Base-by-base conservation (phyloP, 129 eudicot genomes). In the Tagetes erecta region DNA sequence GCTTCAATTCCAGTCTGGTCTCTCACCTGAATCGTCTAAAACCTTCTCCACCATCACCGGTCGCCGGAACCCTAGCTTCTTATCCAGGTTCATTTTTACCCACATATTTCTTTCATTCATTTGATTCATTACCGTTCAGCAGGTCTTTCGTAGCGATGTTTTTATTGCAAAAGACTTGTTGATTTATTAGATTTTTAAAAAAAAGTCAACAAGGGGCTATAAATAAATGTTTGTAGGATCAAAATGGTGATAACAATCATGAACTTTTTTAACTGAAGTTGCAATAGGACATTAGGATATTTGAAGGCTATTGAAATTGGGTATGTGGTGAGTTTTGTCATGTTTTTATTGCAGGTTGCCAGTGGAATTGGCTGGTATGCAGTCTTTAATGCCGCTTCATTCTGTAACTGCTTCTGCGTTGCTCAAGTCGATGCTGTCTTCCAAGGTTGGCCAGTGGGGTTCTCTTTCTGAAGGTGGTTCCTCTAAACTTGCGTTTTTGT, bases 331-430 rank as follows among this genome's bases (percentile, higher is more conserved):
- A 55, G 50, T 30, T 56, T 1, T 13, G 68, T 58, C n/a, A 45
- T 72, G 58, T 58, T 72, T 72, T n/a, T 33, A 8, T 52, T 52
- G 14, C 52, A 75, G 80, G 80, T 30, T 75, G 35, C 80, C 80
- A 1, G 80, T 75, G 42, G 80, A 75, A 37, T 66, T 75, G 80
- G 80, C 73, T 30, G 73, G 80, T 65, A 65, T 75, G 80, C 80
- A 75, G 67, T 75, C 80, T 75, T 39, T 76, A 60, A 76, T 76
- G 80, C 80, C 80, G 42, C 80, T 76, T 76, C 80, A 76, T 68
- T 67, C 75, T 1, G 80, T 52, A 35, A 76, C 80, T 6, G 80
- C 80, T 42, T 76, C 80, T 3, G 74, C 80, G 9, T 68, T 76
- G 68, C 80, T 76, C 10, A 56, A 76, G 47, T 76, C 80, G 3